A percentile compares a stretch with the other conserved stretches of the same genome.
Evolutionary conservation across 306 rosid species (phyloP).

Genomic region (Hippophae gyantsensis): DNA sequence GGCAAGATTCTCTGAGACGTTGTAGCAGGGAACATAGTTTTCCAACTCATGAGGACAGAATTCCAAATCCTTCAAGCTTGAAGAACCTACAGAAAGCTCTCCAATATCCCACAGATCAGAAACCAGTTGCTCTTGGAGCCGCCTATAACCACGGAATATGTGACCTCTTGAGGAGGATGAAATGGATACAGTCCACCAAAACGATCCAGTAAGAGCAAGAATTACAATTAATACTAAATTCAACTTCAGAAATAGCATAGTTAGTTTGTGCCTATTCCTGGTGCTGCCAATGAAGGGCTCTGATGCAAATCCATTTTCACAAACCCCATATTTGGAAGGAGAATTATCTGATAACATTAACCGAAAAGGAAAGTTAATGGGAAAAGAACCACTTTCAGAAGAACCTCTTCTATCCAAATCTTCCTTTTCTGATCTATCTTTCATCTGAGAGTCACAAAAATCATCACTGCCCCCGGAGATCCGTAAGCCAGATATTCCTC

Average conservation of each 20-base stretch:
- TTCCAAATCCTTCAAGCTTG: conserved; percentile 72
- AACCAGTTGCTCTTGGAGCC: conserved; percentile 88
- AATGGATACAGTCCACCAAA: conserved; percentile 90
- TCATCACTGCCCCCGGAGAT: conserved; percentile 48
- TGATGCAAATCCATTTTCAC: conserved; percentile 68
- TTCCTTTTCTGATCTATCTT: conserved; percentile 75
- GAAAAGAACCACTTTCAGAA: conserved; percentile 32
- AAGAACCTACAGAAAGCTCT: conserved; percentile 77
- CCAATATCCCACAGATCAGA: conserved; percentile 87
- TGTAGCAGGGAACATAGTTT: conserved; percentile 85
- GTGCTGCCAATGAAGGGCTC: conserved; percentile 52
- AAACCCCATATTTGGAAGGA: conserved; percentile 46
- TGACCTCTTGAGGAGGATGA: conserved; percentile 72
- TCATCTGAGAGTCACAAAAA: conserved; percentile 66
- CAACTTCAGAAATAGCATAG: conserved; percentile 54
- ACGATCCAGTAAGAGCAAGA: conserved; percentile 81
- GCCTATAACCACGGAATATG: conserved; percentile 73
- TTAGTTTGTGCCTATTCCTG: conserved; percentile 60
- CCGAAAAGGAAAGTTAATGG: conserved; percentile 38
- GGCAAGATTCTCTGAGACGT: conserved; percentile 52
- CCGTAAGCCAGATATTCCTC: conserved; percentile 70
- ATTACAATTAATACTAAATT: conserved; percentile 62
- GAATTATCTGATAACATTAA: conserved; percentile 49
- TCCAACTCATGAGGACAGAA: conserved; percentile 74
- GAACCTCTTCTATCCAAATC: conserved; percentile 66